Evolutionary conservation across 805 yeast species (phyloP).

Genomic region (Candida tallmaniae): DNA sequence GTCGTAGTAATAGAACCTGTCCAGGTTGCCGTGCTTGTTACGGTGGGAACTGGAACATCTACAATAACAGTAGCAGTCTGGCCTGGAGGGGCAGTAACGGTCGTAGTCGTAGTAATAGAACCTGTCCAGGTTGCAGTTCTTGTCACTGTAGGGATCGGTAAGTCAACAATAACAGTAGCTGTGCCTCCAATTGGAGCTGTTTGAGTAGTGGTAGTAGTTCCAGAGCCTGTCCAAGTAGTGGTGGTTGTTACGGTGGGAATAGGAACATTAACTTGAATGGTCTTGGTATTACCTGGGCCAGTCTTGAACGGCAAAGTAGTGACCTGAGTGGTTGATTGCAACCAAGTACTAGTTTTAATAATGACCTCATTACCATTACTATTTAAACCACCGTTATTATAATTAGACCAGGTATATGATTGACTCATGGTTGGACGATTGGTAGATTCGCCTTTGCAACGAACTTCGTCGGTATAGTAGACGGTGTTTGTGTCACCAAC

Average conservation of each 20-base stretch:
- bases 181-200: constrained; percentile 15
- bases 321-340: constrained; percentile 15
- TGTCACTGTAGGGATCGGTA: constrained; percentile 13
- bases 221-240: constrained; percentile 10
- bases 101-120: constrained; percentile 11
- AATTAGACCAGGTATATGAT: constrained; percentile 2
- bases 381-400: constrained; percentile 5
- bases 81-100: constrained; percentile 14
- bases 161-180: constrained; percentile 15
- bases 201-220: constrained; percentile 13
- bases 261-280: constrained; percentile 20
- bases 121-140: constrained; percentile 12
- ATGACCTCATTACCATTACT: constrained; percentile 12
- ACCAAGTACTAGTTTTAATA: constrained; percentile 16
- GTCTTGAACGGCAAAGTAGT: constrained; percentile 13
- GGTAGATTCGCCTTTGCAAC: background rate
- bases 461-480: background rate
- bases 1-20: no score
- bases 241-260: constrained; percentile 14
- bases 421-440: background rate
- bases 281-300: constrained; percentile 15
- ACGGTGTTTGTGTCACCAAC: background rate
- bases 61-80: constrained; percentile 17
- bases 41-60: no score
- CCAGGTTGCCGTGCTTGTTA: no score